Evolutionary conservation across 2,329 filamentous ascomycete genomes (phyloP).

Genomic region (Cladosporium oxysporum): DNA sequence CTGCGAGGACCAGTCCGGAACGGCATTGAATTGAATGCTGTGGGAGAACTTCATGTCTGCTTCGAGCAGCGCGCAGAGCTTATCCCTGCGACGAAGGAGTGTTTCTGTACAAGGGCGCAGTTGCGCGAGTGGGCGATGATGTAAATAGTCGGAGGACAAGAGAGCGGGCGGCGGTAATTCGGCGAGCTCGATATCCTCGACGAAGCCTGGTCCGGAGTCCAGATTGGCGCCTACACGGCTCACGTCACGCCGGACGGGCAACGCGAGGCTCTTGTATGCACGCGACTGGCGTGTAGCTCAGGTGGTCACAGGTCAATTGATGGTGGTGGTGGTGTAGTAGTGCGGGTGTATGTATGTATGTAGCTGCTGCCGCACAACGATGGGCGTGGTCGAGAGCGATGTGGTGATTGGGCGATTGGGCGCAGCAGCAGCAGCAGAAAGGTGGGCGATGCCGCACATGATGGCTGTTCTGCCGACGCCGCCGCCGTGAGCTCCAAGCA

Average conservation of each 20-base stretch:
- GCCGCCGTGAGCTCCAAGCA: neutral
- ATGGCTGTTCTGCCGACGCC: neutral
- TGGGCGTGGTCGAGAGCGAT: slow-evolving; percentile 10
- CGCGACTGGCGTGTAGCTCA: neutral
- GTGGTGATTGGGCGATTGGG: slow-evolving; percentile 5
- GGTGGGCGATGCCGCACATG: slow-evolving; percentile 4
- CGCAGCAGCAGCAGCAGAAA: neutral
- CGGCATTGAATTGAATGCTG: slow-evolving; percentile 98
- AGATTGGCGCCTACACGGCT: slow-evolving; percentile 12
- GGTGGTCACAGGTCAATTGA: slow-evolving; percentile 16
- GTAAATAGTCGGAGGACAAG: neutral
- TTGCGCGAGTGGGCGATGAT: neutral
- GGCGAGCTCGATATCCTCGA: slow-evolving; percentile 30
- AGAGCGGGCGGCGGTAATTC: slow-evolving; percentile 30
- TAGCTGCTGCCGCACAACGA: neutral
- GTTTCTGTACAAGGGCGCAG: slow-evolving; percentile 22
- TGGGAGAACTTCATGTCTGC: slow-evolving; percentile 99
- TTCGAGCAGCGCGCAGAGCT: slow-evolving; percentile 69
- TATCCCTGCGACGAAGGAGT: slow-evolving; percentile 47
- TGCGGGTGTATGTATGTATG: neutral
- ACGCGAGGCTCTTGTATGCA: slow-evolving; percentile 16
- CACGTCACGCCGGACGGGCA: slow-evolving; percentile 13
- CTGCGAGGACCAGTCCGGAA: slow-evolving; percentile 98
- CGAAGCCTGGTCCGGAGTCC: slow-evolving; percentile 13
- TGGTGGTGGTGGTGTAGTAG: neutral